Base-by-base conservation (phyloP, 768 basidiomycete species). In the Gloeopeniophorella convolvens region DNA sequence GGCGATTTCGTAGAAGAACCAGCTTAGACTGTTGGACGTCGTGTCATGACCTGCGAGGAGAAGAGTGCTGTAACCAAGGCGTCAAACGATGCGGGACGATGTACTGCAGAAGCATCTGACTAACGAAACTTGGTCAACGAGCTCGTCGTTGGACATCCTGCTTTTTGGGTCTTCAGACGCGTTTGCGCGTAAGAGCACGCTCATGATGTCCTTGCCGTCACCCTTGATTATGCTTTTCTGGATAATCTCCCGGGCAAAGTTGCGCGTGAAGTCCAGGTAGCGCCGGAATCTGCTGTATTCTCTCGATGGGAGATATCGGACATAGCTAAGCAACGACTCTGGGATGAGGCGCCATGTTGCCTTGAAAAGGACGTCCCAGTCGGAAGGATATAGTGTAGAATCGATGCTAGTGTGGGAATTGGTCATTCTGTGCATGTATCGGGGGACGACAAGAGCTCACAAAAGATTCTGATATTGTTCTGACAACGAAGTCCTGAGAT, bases 381-480 rank as follows among this genome's bases (percentile, higher is more conserved):
- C n/a, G n/a, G n/a, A n/a, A n/a, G n/a, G n/a, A n/a, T n/a, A n/a
- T n/a, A n/a, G n/a, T n/a, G n/a, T n/a, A n/a, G n/a, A n/a, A n/a
- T n/a, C n/a, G n/a, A n/a, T n/a, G n/a, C n/a, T n/a, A n/a, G n/a
- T n/a, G n/a, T n/a, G n/a, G n/a, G n/a, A n/a, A n/a, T n/a, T n/a
- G n/a, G n/a, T n/a, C n/a, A n/a, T n/a, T n/a, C n/a, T n/a, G n/a
- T n/a, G n/a, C n/a, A n/a, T n/a, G n/a, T n/a, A n/a, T n/a, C n/a
- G n/a, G n/a, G n/a, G n/a, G n/a, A n/a, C n/a, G n/a, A n/a, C n/a
- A n/a, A n/a, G 23, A 10, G 6, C 62, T 13, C 40, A 62, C 62
- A 61, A 61, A 46, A 62, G 49, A 34, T 59, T 55, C 28, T 60
- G 57, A 35, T 57, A 57, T 15, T 56, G 54, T n/a, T 62, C 45